A percentile compares a stretch with the other conserved stretches of the same genome.
These are phyloP conservation scores for Leptodontidium sp. DNA, from an alignment of 2,329 filamentous ascomycete species.

Conservation along the genomic window DNA sequence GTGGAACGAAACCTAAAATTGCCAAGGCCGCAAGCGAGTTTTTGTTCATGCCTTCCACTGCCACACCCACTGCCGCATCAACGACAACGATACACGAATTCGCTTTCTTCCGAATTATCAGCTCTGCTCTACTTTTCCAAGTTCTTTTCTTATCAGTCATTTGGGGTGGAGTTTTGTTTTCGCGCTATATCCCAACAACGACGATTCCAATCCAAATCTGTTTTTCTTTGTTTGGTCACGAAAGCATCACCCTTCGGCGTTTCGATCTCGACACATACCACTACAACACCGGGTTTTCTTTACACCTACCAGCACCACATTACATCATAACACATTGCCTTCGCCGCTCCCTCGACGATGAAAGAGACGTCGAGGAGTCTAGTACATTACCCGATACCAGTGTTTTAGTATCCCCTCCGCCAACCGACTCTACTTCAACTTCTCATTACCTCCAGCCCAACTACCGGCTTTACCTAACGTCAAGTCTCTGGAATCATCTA, in stretches of 20 bases:
- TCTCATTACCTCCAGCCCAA: neutral
- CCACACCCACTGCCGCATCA: neutral
- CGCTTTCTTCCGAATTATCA: constrained; percentile 1
- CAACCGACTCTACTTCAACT: neutral
- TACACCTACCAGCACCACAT: constrained; percentile 4
- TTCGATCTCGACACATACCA: neutral
- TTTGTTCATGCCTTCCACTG: constrained; percentile 5
- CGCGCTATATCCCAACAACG: constrained; percentile 19
- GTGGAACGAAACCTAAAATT: constrained; percentile 1
- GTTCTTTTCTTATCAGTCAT: neutral
- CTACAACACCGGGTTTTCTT: neutral
- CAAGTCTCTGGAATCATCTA: too few relatives aligned
- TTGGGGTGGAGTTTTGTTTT: neutral
- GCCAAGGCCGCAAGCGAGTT: constrained; percentile 17
- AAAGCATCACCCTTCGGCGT: constrained; percentile 22
- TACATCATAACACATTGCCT: neutral
- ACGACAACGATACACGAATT: neutral
- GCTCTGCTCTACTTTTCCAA: neutral
- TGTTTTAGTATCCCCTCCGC: too few relatives aligned
- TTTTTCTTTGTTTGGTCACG: constrained; percentile 4
- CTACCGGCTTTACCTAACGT: neutral
- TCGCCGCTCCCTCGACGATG: constrained; percentile 3
- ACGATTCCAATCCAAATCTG: constrained; percentile 1
- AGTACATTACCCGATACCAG: constrained; percentile 6
- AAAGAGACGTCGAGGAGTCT: constrained; percentile 7